Evolutionary conservation across 192 early-diverging fungal genomes (phyloP).

Genomic region (Spinellus fusiger): DNA sequence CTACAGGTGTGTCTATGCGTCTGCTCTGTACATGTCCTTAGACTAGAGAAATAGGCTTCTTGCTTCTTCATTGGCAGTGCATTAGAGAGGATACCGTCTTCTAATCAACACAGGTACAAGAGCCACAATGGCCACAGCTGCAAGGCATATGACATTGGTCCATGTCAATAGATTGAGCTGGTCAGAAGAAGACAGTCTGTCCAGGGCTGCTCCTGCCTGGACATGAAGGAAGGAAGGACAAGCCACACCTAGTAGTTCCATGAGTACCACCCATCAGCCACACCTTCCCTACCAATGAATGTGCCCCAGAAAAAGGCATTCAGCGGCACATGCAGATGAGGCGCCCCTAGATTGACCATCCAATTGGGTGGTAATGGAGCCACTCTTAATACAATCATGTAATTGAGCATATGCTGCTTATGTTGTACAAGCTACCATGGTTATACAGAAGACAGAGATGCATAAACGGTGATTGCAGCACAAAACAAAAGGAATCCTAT

Average conservation of each 20-base stretch:
- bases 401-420: constrained; percentile 50
- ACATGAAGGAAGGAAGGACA: constrained; percentile 49
- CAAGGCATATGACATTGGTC: constrained; percentile 39
- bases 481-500: not conserved
- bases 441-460: not conserved
- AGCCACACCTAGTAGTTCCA: constrained; percentile 30
- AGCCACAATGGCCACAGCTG: constrained; percentile 37
- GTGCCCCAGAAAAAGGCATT: constrained; percentile 50
- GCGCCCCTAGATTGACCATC: constrained; percentile 50
- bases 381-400: constrained; percentile 51
- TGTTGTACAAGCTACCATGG: constrained; percentile 31
- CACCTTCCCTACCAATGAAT: constrained; percentile 32
- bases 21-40: too few species aligned
- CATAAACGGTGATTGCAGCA: not conserved
- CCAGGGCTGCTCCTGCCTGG: constrained; percentile 49
- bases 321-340: constrained; percentile 49
- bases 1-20: too few species aligned
- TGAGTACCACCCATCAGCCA: not conserved
- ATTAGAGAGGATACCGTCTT: constrained; percentile 11
- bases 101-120: constrained; percentile 43
- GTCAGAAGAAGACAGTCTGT: constrained; percentile 40
- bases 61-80: too few species aligned
- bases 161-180: constrained; percentile 41
- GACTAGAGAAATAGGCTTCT: too few species aligned
- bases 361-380: constrained; percentile 56